Evolutionary conservation across 441 rosid genomes (phyloP).

Genomic region (Monsonia emarginata): DNA sequence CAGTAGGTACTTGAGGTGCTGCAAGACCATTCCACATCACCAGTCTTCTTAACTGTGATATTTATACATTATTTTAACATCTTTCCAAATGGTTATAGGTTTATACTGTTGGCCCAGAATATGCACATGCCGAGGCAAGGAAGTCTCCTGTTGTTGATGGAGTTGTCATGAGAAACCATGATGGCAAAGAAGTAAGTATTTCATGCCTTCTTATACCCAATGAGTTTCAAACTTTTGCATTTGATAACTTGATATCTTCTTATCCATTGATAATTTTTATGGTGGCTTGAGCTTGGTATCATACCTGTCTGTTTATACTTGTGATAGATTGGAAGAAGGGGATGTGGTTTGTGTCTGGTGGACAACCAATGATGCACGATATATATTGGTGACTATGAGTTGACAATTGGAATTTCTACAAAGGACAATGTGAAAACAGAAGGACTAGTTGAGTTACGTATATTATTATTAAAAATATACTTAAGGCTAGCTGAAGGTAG

Average conservation of each 20-base stretch:
- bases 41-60: neutral
- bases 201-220: neutral
- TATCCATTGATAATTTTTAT: neutral
- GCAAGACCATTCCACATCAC: constrained; percentile 1
- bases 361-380: neutral
- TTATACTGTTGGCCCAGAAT: constrained; percentile 97
- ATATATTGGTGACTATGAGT: neutral
- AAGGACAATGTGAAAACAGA: neutral
- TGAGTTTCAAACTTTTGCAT: neutral
- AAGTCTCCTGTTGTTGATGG: constrained; percentile 99
- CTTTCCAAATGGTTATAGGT: constrained; percentile 49
- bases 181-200: constrained; percentile 90
- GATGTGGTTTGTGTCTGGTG: neutral
- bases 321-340: neutral
- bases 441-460: neutral
- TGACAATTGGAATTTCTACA: neutral
- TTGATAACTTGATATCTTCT: neutral
- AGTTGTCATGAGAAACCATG: constrained; percentile 96
- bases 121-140: constrained; percentile 99
- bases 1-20: neutral
- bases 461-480: neutral
- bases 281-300: neutral
- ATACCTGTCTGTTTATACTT: neutral
- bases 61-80: constrained; percentile 17
- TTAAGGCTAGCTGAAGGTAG: neutral